Conservation (phyloP, 1,284 basidiomycete species). For the Malassezia yamatoensis region DNA sequence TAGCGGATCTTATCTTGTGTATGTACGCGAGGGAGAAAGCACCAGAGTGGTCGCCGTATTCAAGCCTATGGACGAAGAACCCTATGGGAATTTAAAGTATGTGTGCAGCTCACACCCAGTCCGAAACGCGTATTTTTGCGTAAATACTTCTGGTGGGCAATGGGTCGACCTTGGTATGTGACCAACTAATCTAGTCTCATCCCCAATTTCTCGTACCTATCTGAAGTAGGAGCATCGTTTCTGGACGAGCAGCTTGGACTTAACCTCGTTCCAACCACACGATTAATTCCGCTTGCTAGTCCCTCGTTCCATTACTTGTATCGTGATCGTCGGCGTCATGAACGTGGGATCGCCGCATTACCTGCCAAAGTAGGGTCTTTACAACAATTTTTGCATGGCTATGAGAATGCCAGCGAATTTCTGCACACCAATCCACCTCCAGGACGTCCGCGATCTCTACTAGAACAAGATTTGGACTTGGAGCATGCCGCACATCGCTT, state of each 20-base stretch:
- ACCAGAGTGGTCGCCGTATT: slow-evolving; percentile 36
- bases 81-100: slow-evolving; percentile 45
- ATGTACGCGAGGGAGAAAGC: slow-evolving; percentile 10
- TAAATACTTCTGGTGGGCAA: slow-evolving; percentile 47
- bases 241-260: slow-evolving; percentile 66
- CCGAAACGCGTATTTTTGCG: slow-evolving; percentile 42
- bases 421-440: slow-evolving; percentile 77
- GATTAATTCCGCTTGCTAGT: slow-evolving; percentile 67
- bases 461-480: slow-evolving; percentile 62
- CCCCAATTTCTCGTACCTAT: slow-evolving; percentile 48
- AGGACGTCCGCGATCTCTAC: slow-evolving; percentile 58
- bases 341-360: slow-evolving; percentile 19
- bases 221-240: slow-evolving; percentile 73
- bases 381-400: slow-evolving; percentile 78
- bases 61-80: slow-evolving; percentile 47
- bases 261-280: slow-evolving; percentile 73
- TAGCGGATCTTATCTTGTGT: slow-evolving; percentile 43
- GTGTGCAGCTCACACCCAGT: slow-evolving; percentile 25
- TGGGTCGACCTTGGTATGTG: slow-evolving; percentile 40
- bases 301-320: slow-evolving; percentile 41
- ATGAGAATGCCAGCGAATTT: slow-evolving; percentile 74
- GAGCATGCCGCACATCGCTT: slow-evolving; percentile 54
- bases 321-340: slow-evolving; percentile 30
- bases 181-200: slow-evolving; percentile 30
- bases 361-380: slow-evolving; percentile 62